These are phyloP conservation scores for Magnaporthiopsis poae DNA, from an alignment of 2,329 filamentous ascomycete species.

Conservation along the genomic window DNA sequence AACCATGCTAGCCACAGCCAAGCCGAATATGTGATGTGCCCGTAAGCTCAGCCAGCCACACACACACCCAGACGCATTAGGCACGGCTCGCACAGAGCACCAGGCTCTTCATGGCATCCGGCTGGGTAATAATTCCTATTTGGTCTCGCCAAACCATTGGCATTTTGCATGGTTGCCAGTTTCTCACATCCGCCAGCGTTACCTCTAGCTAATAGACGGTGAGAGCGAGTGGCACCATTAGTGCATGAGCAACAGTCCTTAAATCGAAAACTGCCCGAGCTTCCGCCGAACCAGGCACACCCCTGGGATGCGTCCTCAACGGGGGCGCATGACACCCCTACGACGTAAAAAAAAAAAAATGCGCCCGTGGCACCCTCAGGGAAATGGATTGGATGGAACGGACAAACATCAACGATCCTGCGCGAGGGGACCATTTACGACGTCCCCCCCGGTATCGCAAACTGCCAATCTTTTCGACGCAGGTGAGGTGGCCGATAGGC, in stretches of 20 bases:
- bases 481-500: neutral
- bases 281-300: neutral
- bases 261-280: conserved; percentile 1
- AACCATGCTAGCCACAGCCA: neutral
- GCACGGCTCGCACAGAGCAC: no score
- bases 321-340: neutral
- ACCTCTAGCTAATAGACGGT: neutral
- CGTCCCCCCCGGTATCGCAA: neutral
- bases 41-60: neutral
- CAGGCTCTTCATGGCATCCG: neutral
- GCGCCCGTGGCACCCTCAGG: neutral
- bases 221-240: neutral
- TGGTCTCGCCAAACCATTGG: neutral
- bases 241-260: neutral
- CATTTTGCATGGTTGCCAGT: neutral
- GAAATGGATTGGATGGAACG: neutral
- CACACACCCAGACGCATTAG: neutral
- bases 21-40: neutral
- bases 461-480: neutral
- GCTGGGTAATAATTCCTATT: neutral
- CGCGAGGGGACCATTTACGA: neutral
- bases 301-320: neutral
- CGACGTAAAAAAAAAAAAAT: neutral
- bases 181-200: neutral
- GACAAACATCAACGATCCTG: neutral